These are phyloP conservation scores for Dichotomocladium elegans DNA, from an alignment of 371 early-diverging fungal genomes.

Conservation along the genomic window DNA sequence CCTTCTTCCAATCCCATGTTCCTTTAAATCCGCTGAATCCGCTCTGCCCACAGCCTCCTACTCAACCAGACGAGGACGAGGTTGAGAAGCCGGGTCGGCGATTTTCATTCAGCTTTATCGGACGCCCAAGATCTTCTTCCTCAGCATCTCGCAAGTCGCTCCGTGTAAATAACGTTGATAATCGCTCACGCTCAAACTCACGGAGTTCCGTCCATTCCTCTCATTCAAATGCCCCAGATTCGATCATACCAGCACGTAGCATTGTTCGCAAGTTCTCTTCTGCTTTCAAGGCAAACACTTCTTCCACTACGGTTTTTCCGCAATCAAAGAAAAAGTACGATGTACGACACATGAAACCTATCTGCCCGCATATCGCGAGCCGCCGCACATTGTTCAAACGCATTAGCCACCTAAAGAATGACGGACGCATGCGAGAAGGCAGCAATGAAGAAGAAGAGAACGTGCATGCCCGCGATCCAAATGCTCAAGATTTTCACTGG, in stretches of 20 bases:
- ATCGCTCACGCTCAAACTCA: constrained; percentile 37
- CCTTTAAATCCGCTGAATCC: constrained; percentile 51
- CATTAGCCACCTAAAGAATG: constrained; percentile 54
- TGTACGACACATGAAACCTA: constrained; percentile 25
- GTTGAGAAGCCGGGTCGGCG: constrained; percentile 11
- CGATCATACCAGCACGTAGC: constrained; percentile 30
- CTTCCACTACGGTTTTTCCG: constrained; percentile 4
- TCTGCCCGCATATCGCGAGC: constrained; percentile 54
- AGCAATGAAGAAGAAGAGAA: constrained; percentile 14
- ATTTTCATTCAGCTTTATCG: constrained; percentile 41
- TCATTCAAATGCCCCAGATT: constrained; percentile 29
- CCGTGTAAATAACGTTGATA: constrained; percentile 8
- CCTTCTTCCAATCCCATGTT: constrained; percentile 73
- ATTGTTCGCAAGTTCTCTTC: constrained; percentile 45
- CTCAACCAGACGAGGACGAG: background rate
- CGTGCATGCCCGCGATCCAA: constrained; percentile 11
- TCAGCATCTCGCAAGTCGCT: constrained; percentile 37
- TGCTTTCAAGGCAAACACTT: constrained; percentile 18
- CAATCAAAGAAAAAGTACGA: constrained; percentile 10
- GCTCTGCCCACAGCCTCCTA: constrained; percentile 38
- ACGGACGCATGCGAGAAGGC: constrained; percentile 53
- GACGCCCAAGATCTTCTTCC: constrained; percentile 40
- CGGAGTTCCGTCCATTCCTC: constrained; percentile 38
- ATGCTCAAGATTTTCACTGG: constrained; percentile 70
- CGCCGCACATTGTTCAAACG: constrained; percentile 65